Conservation (phyloP, 1,284 basidiomycete species). For the Trichosporon faecale region DNA sequence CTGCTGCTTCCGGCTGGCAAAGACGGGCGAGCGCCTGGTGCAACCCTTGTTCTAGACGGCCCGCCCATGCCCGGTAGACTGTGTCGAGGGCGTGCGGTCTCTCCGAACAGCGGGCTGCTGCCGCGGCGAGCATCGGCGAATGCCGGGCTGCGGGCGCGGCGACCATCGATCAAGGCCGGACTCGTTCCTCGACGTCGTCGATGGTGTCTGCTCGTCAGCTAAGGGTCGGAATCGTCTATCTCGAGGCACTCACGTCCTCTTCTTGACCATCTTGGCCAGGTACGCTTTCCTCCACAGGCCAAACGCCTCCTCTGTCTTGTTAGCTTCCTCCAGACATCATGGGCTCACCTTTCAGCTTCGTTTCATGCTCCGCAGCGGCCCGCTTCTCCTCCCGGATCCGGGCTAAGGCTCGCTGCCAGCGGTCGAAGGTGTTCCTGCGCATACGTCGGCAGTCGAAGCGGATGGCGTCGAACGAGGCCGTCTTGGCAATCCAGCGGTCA, state of each 20-base stretch:
- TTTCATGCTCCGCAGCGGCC: slow-evolving; percentile 18
- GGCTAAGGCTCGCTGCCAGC: slow-evolving; percentile 20
- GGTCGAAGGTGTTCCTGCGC: slow-evolving; percentile 15
- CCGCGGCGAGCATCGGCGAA: slow-evolving; percentile 5
- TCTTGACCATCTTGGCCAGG: slow-evolving; percentile 25
- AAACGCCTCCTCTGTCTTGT: slow-evolving; percentile 36
- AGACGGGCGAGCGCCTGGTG: not conserved
- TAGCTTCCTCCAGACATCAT: not conserved
- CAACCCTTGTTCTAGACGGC: not conserved
- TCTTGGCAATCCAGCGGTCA: slow-evolving; percentile 41
- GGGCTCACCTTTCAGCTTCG: slow-evolving; percentile 32
- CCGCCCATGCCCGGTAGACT: not conserved
- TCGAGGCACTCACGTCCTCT: slow-evolving; percentile 26
- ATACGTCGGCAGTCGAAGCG: slow-evolving; percentile 24
- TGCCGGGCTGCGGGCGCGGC: slow-evolving; percentile 2
- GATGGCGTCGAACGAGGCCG: slow-evolving; percentile 29
- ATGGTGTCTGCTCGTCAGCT: slow-evolving; percentile 9
- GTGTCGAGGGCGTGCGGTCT: slow-evolving; percentile 3
- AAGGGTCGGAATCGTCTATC: not conserved
- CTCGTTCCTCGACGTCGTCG: not conserved
- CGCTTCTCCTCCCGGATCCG: slow-evolving; percentile 17
- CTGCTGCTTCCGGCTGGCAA: not conserved
- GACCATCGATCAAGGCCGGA: not conserved
- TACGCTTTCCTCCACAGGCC: slow-evolving; percentile 35
- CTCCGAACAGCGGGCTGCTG: not conserved